A percentile compares a stretch with the other conserved stretches of the same genome.
Conservation (phyloP, 73 alveolate species). For the Symbiodinium pilosum region DNA sequence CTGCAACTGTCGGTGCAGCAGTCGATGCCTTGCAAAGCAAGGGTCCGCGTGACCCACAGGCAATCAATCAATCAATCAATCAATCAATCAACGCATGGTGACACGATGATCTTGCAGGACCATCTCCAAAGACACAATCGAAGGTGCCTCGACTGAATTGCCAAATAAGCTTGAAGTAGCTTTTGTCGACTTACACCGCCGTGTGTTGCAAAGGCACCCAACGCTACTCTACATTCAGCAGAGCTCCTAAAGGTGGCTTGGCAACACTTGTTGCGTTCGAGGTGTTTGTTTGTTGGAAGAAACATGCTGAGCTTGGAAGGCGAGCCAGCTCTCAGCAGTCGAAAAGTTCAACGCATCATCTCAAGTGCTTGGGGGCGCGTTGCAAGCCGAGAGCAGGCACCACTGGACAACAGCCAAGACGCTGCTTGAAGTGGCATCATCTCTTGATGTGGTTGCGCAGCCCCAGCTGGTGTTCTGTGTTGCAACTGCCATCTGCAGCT, state of each 20-base stretch:
- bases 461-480: neutral
- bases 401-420: neutral
- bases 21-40: too few species aligned
- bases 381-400: neutral
- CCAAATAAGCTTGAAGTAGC: too few species aligned
- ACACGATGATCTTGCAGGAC: neutral
- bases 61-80: too few species aligned
- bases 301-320: too few species aligned
- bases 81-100: too few species aligned
- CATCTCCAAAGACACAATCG: neutral
- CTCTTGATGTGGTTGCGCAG: neutral
- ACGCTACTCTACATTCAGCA: neutral
- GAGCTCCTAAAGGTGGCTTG: neutral
- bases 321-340: neutral
- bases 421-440: neutral
- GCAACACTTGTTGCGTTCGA: neutral
- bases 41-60: too few species aligned
- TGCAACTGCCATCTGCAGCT: conserved; percentile 1
- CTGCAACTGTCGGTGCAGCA: too few species aligned
- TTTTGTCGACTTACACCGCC: too few species aligned
- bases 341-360: neutral
- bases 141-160: neutral
- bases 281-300: too few species aligned
- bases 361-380: neutral
- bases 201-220: neutral